A percentile compares a stretch with the other conserved stretches of the same genome.
Conservation (phyloP, 441 rosid genomes). For the Biscutella laevigata region DNA sequence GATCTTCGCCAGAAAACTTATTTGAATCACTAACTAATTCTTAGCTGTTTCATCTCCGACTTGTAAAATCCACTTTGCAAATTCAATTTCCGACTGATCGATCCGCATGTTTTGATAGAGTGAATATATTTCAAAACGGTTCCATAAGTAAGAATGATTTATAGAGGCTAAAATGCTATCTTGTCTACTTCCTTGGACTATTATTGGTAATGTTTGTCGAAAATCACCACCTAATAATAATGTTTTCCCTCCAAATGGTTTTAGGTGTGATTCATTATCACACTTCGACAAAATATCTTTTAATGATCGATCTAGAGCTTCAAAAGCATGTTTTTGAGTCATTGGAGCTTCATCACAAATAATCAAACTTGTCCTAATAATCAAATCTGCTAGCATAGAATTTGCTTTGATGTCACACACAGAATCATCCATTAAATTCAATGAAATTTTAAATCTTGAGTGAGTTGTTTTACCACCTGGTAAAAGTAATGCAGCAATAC, state of each 20-base stretch:
- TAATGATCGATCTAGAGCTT: not conserved
- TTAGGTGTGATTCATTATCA: not conserved
- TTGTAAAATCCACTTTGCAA: too few relatives aligned
- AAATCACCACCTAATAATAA: not conserved
- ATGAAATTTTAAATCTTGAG: not conserved
- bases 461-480: not conserved
- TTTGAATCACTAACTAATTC: too few relatives aligned
- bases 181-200: not conserved
- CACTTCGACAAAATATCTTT: not conserved
- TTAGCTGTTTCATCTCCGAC: too few relatives aligned
- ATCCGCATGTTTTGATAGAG: too few relatives aligned
- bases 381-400: not conserved
- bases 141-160: not conserved
- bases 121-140: too few relatives aligned
- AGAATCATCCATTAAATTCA: not conserved
- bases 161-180: not conserved
- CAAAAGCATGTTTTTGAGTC: not conserved
- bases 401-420: not conserved
- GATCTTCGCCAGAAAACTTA: too few relatives aligned
- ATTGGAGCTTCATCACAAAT: not conserved
- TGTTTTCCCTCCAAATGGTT: not conserved
- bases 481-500: not conserved
- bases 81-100: too few relatives aligned
- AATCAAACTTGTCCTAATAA: not conserved
- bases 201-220: not conserved